A percentile compares a stretch with the other conserved stretches of the same genome.
These are phyloP conservation scores for Apiotrichum sp. DNA, from an alignment of 1,284 basidiomycete genomes.

Conservation along the genomic window DNA sequence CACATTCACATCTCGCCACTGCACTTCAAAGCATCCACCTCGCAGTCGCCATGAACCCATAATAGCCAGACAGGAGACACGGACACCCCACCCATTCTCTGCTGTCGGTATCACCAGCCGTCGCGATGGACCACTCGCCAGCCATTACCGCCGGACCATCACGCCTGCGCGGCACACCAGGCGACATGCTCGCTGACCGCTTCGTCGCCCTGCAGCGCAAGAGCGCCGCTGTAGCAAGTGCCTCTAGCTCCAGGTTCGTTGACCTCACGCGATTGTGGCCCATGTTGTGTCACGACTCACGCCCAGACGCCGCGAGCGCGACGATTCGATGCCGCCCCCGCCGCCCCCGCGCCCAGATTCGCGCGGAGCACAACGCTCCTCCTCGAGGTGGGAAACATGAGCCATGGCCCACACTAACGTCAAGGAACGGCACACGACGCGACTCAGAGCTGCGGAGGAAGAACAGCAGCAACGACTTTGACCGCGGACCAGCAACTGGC, in stretches of 20 bases:
- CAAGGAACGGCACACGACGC: neutral
- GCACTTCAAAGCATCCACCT: too few relatives aligned
- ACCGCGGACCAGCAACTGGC: constrained; percentile 9
- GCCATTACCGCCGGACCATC: constrained; percentile 5
- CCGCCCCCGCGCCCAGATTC: neutral
- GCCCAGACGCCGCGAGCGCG: neutral
- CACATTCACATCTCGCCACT: too few relatives aligned
- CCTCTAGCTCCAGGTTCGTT: neutral
- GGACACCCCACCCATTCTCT: too few relatives aligned
- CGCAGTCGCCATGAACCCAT: too few relatives aligned
- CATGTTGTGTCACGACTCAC: neutral
- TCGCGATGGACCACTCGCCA: constrained; percentile 6
- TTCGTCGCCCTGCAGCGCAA: constrained; percentile 30
- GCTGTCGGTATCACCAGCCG: too few relatives aligned
- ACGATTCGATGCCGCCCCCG: neutral
- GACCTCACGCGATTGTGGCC: neutral
- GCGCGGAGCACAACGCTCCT: neutral
- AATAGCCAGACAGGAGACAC: neutral
- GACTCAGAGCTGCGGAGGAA: too few relatives aligned
- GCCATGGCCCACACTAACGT: neutral
- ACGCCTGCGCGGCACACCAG: neutral
- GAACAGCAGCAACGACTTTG: constrained; percentile 13
- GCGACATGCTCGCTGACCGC: constrained; percentile 15
- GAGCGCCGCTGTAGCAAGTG: constrained; percentile 16
- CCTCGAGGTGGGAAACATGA: neutral